phyloP scores from a whole-genome alignment of 768 basidiomycete species.

The Suillus subalutaceus region DNA sequence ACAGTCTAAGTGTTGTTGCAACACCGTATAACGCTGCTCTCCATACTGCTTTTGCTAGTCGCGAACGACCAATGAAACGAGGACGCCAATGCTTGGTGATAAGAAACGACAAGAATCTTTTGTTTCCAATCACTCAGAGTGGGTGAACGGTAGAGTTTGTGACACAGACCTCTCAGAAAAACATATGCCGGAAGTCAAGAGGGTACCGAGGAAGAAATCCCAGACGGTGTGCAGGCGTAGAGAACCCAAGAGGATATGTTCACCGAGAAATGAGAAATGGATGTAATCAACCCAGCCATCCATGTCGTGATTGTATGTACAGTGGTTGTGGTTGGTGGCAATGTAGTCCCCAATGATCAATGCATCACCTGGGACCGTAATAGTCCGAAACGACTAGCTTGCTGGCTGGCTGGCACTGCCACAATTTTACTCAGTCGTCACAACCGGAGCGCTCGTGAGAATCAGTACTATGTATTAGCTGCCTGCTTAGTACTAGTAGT shows the following conservation, averaged over 20 bases:
- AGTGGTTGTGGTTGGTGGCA: background rate
- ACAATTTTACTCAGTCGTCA: background rate
- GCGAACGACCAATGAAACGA: constrained; percentile 41
- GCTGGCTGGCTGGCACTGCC: too few relatives aligned
- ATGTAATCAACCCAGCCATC: constrained; percentile 53
- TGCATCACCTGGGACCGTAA: background rate
- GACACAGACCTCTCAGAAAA: constrained; percentile 55
- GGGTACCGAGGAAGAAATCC: constrained; percentile 49
- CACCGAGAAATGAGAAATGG: constrained; percentile 44
- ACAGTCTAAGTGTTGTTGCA: constrained; percentile 66
- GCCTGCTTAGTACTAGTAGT: background rate
- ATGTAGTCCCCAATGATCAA: background rate
- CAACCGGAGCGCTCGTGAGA: background rate
- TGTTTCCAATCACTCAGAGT: constrained; percentile 9
- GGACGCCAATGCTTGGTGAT: constrained; percentile 54
- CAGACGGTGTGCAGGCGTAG: constrained; percentile 50
- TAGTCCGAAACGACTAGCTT: background rate
- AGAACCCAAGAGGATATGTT: constrained; percentile 46
- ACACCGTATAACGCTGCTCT: constrained; percentile 56
- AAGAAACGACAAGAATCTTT: constrained; percentile 53
- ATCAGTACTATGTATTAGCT: background rate
- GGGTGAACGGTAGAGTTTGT: background rate
- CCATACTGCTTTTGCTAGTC: constrained; percentile 53
- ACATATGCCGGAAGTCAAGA: constrained; percentile 53
- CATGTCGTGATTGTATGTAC: constrained; percentile 21